Evolutionary conservation across 768 basidiomycete species (phyloP), one percentile per base, ranked within the genome.

Genomic region (Pleurotus sapidus): DNA sequence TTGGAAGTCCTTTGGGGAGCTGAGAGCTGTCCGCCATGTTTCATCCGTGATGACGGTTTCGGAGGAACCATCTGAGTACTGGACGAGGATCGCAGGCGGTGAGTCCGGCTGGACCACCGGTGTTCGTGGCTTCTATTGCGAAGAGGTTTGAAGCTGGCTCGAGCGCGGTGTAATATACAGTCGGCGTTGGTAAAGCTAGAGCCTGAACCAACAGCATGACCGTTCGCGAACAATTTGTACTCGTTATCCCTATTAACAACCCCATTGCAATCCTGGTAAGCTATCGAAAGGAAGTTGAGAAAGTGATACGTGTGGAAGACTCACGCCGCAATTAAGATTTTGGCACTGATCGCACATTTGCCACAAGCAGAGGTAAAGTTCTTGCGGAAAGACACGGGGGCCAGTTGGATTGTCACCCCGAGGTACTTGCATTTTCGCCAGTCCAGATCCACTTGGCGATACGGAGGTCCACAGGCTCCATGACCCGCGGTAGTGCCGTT

Each of bases 71-170:
- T 70, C 70, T 1, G 66, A 54, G 45, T 63, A 70, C 9, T 61
- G 46, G 15, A 70, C 53, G n/a, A 60, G 59, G 3, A 68, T 65
- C 14, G 63, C 50, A n/a, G 5, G 58, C 54, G 15, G 68, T 58
- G 4, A 72, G 53, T n/a, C 67, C 70, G 14, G 70, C 72, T 9
- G 70, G 64, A 7, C 60, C 55, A 8, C 56, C 55, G 38, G 67
- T 69, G 50, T 72, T 72, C n/a, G 65, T 69, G 5, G 65, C 72
- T 15, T 60, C 62, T 15, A 72, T 53, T 2, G 70, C 71, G 27
- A 74, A 71, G 17, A 69, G 59, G 18, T 63, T 63, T 1, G 65
- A 62, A 6, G 47, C 51, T 0, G 63, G 17, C 4, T 56, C 50
- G 37, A 71, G 64, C 8, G 62, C 9, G 3, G 68, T 58, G 24